Evolutionary conservation across 2,329 filamentous ascomycete genomes (phyloP).

Genomic region (Cercospora nicotianae): DNA sequence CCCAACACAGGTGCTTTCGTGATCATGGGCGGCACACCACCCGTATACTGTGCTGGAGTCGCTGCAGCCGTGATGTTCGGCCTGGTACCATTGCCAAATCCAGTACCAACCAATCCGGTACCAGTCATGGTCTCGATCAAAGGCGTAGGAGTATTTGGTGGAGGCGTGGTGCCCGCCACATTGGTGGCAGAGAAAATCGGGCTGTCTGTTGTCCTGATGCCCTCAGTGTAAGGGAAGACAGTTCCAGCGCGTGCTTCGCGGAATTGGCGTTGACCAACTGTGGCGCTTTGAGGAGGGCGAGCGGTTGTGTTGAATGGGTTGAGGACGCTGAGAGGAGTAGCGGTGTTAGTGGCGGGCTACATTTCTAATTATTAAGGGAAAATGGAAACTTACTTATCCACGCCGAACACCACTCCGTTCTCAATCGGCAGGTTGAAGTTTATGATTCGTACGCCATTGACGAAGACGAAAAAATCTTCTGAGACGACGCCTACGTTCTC

Average conservation of each 20-base stretch:
- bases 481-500: neutral
- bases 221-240: neutral
- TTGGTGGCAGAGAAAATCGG: neutral
- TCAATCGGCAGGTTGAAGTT: neutral
- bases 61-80: neutral
- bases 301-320: constrained; percentile 3
- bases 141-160: neutral
- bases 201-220: constrained; percentile 1
- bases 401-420: neutral
- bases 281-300: neutral
- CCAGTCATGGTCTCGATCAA: constrained; percentile 2
- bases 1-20: neutral
- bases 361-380: neutral
- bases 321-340: neutral
- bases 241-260: neutral
- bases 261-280: constrained; percentile 1
- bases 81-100: neutral
- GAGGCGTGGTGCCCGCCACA: neutral
- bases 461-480: constrained; percentile 1
- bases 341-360: neutral
- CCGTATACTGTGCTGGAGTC: neutral
- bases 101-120: neutral
- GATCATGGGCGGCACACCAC: neutral
- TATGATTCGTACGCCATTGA: neutral
- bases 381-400: neutral